Conservation (phyloP, 2,329 filamentous ascomycete genomes). For the Microsporum canis region DNA sequence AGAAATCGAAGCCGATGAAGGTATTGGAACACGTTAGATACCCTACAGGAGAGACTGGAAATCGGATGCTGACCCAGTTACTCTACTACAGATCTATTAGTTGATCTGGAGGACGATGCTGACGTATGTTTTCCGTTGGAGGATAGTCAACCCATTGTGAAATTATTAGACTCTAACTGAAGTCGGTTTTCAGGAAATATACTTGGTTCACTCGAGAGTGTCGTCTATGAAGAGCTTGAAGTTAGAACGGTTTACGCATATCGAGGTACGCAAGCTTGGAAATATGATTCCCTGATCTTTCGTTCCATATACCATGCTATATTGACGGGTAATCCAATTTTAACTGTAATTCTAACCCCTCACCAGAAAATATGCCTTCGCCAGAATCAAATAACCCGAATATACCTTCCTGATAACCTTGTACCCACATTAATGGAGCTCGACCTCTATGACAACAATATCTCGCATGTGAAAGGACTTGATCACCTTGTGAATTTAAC, state of each 20-base stretch:
- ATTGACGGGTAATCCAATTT: background rate
- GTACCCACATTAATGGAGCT: constrained; percentile 64
- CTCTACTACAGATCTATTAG: constrained; percentile 42
- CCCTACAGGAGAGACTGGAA: background rate
- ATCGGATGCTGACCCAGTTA: background rate
- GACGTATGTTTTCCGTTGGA: constrained; percentile 31
- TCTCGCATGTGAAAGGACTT: constrained; percentile 73
- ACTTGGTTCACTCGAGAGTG: constrained; percentile 79
- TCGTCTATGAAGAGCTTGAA: constrained; percentile 62
- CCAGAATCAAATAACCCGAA: constrained; percentile 75
- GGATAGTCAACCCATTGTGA: too few relatives aligned
- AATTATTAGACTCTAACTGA: background rate
- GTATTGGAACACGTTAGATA: constrained; percentile 31
- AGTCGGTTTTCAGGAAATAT: constrained; percentile 53
- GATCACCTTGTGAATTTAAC: constrained; percentile 66
- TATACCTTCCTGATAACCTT: constrained; percentile 60
- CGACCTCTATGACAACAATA: constrained; percentile 93
- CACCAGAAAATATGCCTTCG: constrained; percentile 68
- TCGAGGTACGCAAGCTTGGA: constrained; percentile 39
- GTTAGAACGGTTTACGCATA: constrained; percentile 71
- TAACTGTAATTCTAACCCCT: background rate
- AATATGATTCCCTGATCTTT: background rate
- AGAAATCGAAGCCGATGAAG: constrained; percentile 70
- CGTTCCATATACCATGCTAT: background rate
- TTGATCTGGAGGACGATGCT: constrained; percentile 45